Evolutionary conservation across 192 early-diverging fungal species (phyloP).

Genomic region (Entomortierella beljakovae): DNA sequence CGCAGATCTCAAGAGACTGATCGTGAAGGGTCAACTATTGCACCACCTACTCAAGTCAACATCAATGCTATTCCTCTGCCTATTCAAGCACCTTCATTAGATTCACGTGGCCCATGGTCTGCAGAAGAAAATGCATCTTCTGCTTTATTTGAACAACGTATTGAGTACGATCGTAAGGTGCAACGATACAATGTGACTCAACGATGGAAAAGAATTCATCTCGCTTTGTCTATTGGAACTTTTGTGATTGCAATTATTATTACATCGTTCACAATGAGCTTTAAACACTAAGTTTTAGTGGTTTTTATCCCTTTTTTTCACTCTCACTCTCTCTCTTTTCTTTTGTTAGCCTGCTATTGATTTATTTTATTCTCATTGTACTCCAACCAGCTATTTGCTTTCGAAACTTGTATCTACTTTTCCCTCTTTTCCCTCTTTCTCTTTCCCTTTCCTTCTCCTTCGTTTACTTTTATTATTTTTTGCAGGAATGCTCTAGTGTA

Average conservation of each 20-base stretch:
- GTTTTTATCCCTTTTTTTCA: conserved; percentile 1
- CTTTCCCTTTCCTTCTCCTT: background rate
- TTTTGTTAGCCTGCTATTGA: no score
- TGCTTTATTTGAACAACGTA: conserved; percentile 30
- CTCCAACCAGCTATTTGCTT: background rate
- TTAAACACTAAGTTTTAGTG: background rate
- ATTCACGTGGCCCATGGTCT: conserved; percentile 29
- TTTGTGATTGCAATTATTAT: conserved; percentile 28
- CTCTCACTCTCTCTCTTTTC: conserved; percentile 7
- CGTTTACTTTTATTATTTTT: background rate
- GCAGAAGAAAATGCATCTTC: conserved; percentile 7
- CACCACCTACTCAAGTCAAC: background rate
- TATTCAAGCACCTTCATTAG: background rate
- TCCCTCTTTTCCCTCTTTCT: background rate
- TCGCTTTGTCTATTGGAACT: conserved; percentile 28
- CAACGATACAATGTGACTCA: conserved; percentile 32
- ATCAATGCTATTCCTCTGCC: no score
- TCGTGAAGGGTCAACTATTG: conserved; percentile 12
- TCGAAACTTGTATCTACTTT: no score
- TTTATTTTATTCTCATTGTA: no score
- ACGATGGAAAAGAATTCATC: conserved; percentile 31
- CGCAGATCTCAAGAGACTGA: conserved; percentile 8
- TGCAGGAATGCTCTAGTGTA: no score
- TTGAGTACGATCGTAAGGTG: conserved; percentile 27
- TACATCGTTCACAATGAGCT: conserved; percentile 7